Conservation (phyloP, 2,329 filamentous ascomycete species). For the Colletotrichum viniferum region DNA sequence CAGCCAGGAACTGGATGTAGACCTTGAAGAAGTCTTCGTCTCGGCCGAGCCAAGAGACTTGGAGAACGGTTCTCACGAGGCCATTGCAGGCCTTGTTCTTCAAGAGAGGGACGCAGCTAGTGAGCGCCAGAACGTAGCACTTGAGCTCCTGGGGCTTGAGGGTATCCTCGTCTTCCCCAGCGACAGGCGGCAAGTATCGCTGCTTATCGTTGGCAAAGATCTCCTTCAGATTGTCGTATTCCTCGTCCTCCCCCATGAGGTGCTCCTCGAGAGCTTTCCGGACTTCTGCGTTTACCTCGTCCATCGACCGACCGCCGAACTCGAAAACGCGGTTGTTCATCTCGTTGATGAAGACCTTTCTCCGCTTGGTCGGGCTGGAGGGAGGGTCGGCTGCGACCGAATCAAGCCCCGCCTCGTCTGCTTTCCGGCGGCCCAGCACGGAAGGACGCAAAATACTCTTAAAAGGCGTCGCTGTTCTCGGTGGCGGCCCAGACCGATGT, state of each 20-base stretch:
- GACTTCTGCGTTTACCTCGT: conserved; percentile 61
- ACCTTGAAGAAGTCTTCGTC: conserved; percentile 69
- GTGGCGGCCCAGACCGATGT: conserved; percentile 35
- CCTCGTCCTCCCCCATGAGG: conserved; percentile 60
- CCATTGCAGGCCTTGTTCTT: conserved; percentile 62
- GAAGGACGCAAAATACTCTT: conserved; percentile 58
- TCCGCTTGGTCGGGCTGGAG: conserved; percentile 55
- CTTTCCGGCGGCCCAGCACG: conserved; percentile 48
- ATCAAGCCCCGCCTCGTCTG: conserved; percentile 46
- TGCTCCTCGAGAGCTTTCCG: conserved; percentile 61
- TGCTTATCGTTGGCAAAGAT: conserved; percentile 58
- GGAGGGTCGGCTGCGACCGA: conserved; percentile 38
- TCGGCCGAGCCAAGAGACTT: conserved; percentile 68
- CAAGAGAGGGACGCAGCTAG: conserved; percentile 64
- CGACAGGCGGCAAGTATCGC: conserved; percentile 40
- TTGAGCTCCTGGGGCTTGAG: conserved; percentile 61
- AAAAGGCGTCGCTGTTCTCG: conserved; percentile 44
- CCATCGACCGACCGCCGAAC: conserved; percentile 55
- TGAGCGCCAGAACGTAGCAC: conserved; percentile 66
- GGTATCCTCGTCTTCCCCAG: conserved; percentile 48
- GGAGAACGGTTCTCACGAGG: conserved; percentile 62
- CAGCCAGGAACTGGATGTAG: conserved; percentile 71
- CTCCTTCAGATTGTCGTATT: conserved; percentile 66
- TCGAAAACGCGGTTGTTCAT: conserved; percentile 61
- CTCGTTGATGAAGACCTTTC: conserved; percentile 64